Conservation (phyloP, 2,329 filamentous ascomycete species). For the Ophiostoma australiae region DNA sequence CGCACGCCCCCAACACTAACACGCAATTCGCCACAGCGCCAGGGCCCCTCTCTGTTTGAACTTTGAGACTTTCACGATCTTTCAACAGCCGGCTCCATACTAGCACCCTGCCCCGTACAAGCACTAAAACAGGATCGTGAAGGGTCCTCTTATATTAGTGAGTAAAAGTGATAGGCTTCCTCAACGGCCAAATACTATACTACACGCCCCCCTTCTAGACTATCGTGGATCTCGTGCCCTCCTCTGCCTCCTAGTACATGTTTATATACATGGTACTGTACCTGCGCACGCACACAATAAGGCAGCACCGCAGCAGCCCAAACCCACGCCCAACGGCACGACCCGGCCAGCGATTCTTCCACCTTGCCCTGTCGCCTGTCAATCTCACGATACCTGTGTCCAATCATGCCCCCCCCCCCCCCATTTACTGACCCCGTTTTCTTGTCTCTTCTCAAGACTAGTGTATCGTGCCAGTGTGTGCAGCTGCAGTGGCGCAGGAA, state of each 20-base stretch:
- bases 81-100: slow-evolving; percentile 11
- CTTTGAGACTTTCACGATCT: slow-evolving; percentile 20
- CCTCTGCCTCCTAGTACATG: too few relatives aligned
- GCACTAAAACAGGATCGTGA: slow-evolving; percentile 18
- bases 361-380: background rate
- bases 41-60: background rate
- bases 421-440: background rate
- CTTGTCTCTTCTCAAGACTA: too few relatives aligned
- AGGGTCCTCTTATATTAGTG: slow-evolving; percentile 2
- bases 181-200: background rate
- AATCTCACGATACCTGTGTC: slow-evolving; percentile 6
- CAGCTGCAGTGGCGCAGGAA: background rate
- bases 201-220: slow-evolving; percentile 5
- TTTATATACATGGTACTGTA: background rate
- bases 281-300: background rate
- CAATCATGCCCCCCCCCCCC: background rate
- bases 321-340: background rate
- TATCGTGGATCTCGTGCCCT: background rate
- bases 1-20: slow-evolving; percentile 3
- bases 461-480: background rate
- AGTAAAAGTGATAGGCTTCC: background rate
- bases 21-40: slow-evolving; percentile 6
- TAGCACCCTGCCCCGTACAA: background rate
- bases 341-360: slow-evolving; percentile 5
- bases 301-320: background rate